Evolutionary conservation across 2,329 filamentous ascomycete genomes (phyloP), one percentile per base, ranked within the genome.

Genomic region (Colletotrichum noveboracense): DNA sequence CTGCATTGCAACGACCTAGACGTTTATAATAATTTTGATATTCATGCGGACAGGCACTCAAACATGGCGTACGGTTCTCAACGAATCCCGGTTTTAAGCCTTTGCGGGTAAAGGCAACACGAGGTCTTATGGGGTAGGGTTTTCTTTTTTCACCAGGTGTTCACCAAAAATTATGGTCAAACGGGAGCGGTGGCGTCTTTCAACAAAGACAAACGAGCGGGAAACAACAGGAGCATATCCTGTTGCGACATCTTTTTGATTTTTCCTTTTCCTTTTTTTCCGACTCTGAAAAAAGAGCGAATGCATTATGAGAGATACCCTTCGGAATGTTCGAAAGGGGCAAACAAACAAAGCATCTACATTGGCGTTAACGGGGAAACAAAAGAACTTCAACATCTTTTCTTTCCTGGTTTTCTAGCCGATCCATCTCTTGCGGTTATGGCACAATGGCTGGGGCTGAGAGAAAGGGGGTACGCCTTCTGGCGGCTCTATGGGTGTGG

Each of bases 351-450:
- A 75, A 70, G 76, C 77, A 79, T 78, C 62, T 77, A 73, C 68
- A 78, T 78, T 78, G 84, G 85, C 84, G 84, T 86, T 86, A 83
- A 82, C 82, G 83, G 84, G 84, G 82, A 86, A 85, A 83, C 81
- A 84, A 85, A 87, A 86, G 85, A 86, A 86, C 77, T 87, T 87
- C 86, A 87, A 87, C 86, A 86, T 87, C 84, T 87, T 87, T 86
- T 82, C 79, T 82, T 76, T 84, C 84, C 84, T 83, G 79, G 82
- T 85, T 85, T 82, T 84, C 84, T 83, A 83, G 84, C 84, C 83
- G 80, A 85, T 38, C 61, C 67, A 76, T 76, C 70, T 76, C 71
- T 75, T 75, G 62, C 66, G 52, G 71, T 69, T 62, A 70, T 64
- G 71, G 6, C 3, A 48, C 43, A 13, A 21, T 48, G 30, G 65